A percentile compares a stretch with the other conserved stretches of the same genome.
Evolutionary conservation across 345 rosid species (phyloP).

Genomic region (Turritis glabra): DNA sequence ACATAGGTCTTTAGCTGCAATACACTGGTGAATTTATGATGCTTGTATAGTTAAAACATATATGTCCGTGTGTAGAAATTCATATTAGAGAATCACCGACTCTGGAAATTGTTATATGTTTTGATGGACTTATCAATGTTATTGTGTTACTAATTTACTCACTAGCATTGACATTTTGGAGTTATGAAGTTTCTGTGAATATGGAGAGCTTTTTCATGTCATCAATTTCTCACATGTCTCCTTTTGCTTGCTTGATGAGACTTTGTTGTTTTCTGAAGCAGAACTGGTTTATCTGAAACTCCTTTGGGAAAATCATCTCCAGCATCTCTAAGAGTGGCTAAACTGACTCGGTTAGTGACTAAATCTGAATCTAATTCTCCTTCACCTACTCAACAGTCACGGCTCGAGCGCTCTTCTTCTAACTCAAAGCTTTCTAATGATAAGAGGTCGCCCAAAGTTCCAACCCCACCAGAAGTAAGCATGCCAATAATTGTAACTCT

Average conservation of each 20-base stretch:
- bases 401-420: conserved; percentile 59
- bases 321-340: conserved; percentile 65
- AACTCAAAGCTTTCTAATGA: conserved; percentile 59
- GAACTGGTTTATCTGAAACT: conserved; percentile 65
- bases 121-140: neutral
- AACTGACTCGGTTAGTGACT: conserved; percentile 49
- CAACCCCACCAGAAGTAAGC: conserved; percentile 77
- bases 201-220: neutral
- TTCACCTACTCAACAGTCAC: conserved; percentile 56
- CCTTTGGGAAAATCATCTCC: conserved; percentile 58
- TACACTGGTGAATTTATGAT: neutral
- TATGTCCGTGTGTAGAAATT: no score
- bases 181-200: neutral
- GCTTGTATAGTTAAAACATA: neutral
- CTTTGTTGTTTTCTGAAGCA: conserved; percentile 38
- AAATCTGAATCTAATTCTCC: conserved; percentile 63
- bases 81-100: neutral
- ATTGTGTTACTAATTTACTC: neutral
- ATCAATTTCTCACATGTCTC: neutral
- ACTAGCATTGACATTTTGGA: neutral
- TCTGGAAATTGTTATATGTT: neutral
- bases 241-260: conserved; percentile 21
- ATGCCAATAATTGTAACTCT: neutral
- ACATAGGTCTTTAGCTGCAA: neutral
- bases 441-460: conserved; percentile 60